Percentiles rank a stretch among this genome's conserved stretches.
Conservation (phyloP, 352 stramenopile species). For the Elongisporangium undulatum region DNA sequence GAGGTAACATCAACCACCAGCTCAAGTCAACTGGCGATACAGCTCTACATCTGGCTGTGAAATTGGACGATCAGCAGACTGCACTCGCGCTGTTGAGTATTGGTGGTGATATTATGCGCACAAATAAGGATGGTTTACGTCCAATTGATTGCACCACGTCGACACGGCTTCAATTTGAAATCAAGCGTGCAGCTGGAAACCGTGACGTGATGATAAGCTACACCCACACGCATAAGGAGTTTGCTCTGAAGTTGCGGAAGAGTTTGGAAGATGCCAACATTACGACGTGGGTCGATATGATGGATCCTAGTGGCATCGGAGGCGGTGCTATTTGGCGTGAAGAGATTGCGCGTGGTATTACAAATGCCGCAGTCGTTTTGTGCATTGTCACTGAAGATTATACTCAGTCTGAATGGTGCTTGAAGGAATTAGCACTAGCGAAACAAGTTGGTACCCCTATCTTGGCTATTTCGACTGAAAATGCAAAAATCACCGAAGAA, state of each 20-base stretch:
- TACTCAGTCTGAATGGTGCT: conserved; percentile 49
- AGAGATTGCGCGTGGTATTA: conserved; percentile 58
- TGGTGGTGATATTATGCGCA: conserved; percentile 74
- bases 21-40: conserved; percentile 63
- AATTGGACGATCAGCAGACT: conserved; percentile 72
- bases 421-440: conserved; percentile 55
- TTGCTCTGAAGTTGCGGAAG: conserved; percentile 58
- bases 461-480: conserved; percentile 71
- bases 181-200: conserved; percentile 62
- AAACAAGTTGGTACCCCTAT: conserved; percentile 80
- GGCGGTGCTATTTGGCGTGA: conserved; percentile 60
- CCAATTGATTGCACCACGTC: conserved; percentile 65
- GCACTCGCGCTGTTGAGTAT: conserved; percentile 66
- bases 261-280: conserved; percentile 56
- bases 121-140: conserved; percentile 52
- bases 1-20: conserved; percentile 75
- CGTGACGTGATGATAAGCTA: conserved; percentile 78
- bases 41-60: conserved; percentile 73
- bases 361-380: conserved; percentile 51
- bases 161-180: conserved; percentile 59
- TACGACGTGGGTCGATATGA: conserved; percentile 62
- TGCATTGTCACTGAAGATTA: conserved; percentile 65
- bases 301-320: conserved; percentile 59
- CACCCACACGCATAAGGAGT: conserved; percentile 60
- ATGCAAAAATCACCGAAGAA: conserved; percentile 71